Evolutionary conservation across 2,329 filamentous ascomycete species (phyloP), one percentile per base, ranked within the genome.

Genomic region (Pseudogymnoascus sp.): DNA sequence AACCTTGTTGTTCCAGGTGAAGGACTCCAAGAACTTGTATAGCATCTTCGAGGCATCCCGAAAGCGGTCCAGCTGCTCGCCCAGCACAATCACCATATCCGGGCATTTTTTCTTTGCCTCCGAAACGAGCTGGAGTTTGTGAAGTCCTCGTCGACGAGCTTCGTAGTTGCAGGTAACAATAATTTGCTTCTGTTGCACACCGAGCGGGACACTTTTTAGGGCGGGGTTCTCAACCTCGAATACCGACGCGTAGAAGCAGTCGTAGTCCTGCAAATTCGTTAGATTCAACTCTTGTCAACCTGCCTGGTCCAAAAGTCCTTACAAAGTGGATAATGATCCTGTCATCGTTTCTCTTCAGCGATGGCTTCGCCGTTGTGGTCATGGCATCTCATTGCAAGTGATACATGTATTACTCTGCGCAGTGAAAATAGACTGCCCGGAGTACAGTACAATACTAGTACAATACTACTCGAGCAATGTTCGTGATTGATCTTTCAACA

Each of bases 111-210:
- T 86, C 75, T 85, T 90, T 3, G 93, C 95, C 66, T 97, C 91
- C 61, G 81, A 84, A 72, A 97, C 86, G 67, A 91, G 83, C 81
- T 96, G 92, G 65, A 98, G 81, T 78, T 99, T 98, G 74, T 84
- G 81, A 62, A 93, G 81, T 62, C 85, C 86, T n/a, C 77, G 82
- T 61, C 85, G 79, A 37, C 93, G 86, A 22, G 93, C 93, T 72
- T 90, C 90, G 75, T 98, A 98, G 77, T 98, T 98, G 82, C 91
- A 96, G 4, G 92, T 96, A 22, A 93, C 91, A 41, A 95, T 82
- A 62, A 97, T 96, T 73, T 92, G 90, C 76, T 97, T 97, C 76
- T 97, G 93, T 24, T 91, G 90, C 64, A 96, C 86, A 37, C 91
- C 93, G 35, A 98, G 79, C 6, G 92, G 91, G 16, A 89, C 77